These are phyloP conservation scores for Fusarium drepaniforme DNA, from an alignment of 2,329 filamentous ascomycete species.

Conservation along the genomic window DNA sequence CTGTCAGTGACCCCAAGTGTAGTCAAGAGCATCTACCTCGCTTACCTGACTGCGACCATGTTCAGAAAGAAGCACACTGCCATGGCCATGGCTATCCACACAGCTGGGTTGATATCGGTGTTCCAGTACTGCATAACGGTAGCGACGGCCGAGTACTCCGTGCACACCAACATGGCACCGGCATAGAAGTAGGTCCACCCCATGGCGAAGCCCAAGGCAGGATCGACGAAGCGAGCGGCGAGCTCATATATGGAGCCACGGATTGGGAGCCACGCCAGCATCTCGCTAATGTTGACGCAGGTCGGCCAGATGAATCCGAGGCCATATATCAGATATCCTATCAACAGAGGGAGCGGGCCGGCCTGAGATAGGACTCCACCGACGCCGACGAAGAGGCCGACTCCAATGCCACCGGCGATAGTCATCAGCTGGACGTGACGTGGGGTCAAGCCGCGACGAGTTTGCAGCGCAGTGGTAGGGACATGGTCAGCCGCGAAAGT, in stretches of 20 bases:
- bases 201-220: conserved; percentile 67
- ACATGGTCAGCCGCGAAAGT: background rate
- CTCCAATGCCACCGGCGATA: conserved; percentile 61
- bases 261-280: conserved; percentile 68
- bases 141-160: conserved; percentile 58
- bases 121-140: conserved; percentile 60
- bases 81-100: conserved; percentile 62
- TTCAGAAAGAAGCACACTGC: conserved; percentile 60
- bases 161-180: conserved; percentile 58
- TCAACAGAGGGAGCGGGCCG: conserved; percentile 57
- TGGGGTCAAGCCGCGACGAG: conserved; percentile 47
- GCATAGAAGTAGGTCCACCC: conserved; percentile 64
- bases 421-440: conserved; percentile 64
- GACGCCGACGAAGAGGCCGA: conserved; percentile 60
- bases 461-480: background rate
- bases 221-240: conserved; percentile 67
- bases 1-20: background rate
- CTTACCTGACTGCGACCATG: conserved; percentile 57
- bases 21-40: conserved; percentile 26
- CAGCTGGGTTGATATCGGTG: conserved; percentile 57
- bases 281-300: conserved; percentile 65
- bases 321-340: conserved; percentile 60
- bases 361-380: conserved; percentile 56
- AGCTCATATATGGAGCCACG: conserved; percentile 67
- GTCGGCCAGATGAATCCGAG: conserved; percentile 58